These are phyloP conservation scores for Solanum pennellii DNA, from an alignment of 257 asterid genomes.

Conservation along the genomic window DNA sequence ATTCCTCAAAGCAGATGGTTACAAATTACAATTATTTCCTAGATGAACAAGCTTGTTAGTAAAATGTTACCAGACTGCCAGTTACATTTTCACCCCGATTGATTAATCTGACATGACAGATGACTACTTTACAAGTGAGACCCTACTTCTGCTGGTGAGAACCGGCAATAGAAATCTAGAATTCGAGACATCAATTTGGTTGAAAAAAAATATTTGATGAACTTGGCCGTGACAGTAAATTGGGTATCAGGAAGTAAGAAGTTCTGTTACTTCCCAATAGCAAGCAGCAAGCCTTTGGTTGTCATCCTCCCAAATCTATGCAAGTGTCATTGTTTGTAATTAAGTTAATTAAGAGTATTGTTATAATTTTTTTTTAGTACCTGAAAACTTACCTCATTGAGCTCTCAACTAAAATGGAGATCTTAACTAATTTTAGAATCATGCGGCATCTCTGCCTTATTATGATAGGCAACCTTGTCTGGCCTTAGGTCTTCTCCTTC, in stretches of 20 bases:
- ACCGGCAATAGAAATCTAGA: background rate
- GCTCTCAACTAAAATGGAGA: background rate
- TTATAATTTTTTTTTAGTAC: background rate
- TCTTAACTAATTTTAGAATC: background rate
- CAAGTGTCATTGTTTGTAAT: background rate
- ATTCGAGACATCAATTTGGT: background rate
- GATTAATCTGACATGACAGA: background rate
- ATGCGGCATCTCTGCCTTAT: background rate
- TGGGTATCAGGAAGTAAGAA: background rate
- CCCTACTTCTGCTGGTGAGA: background rate
- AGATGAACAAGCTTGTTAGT: background rate
- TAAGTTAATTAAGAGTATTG: background rate
- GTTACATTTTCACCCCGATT: background rate
- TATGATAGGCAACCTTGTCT: background rate
- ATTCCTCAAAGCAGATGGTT: background rate
- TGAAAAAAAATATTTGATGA: background rate
- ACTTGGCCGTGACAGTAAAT: background rate
- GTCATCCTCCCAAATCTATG: background rate
- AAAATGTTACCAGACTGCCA: background rate
- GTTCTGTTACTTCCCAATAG: background rate
- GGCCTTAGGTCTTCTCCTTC: background rate
- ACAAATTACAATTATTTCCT: background rate
- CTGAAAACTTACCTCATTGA: background rate
- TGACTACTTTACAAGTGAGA: background rate
- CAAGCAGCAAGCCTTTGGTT: background rate